Evolutionary conservation across 805 yeast genomes (phyloP).

Genomic region (Suhomyces prunicola): DNA sequence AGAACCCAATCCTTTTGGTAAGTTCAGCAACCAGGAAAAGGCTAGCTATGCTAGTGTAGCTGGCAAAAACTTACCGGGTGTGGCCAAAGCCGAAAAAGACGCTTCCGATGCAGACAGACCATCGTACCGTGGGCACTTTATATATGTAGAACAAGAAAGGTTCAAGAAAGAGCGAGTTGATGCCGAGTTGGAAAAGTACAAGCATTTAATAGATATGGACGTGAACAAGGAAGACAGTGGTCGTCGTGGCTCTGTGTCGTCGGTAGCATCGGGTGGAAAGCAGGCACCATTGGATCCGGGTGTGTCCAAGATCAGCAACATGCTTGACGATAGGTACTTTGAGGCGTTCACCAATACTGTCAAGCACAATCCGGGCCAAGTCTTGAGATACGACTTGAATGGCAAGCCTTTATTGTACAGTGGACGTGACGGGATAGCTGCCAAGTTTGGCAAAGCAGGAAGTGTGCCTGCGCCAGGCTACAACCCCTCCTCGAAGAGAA

Average conservation of each 20-base stretch:
- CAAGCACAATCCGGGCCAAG: slow-evolving; percentile 82
- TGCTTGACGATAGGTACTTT: slow-evolving; percentile 73
- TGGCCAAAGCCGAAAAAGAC: slow-evolving; percentile 6
- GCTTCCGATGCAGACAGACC: slow-evolving; percentile 33
- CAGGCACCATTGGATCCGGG: slow-evolving; percentile 14
- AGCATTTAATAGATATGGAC: slow-evolving; percentile 52
- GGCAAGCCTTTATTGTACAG: slow-evolving; percentile 77
- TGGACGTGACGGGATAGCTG: slow-evolving; percentile 53
- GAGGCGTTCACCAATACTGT: slow-evolving; percentile 73
- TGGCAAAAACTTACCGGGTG: slow-evolving; percentile 9
- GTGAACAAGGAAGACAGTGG: slow-evolving; percentile 30
- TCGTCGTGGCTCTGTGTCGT: slow-evolving; percentile 7
- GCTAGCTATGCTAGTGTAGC: slow-evolving; percentile 13
- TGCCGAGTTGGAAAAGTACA: slow-evolving; percentile 48
- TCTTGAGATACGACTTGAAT: slow-evolving; percentile 77
- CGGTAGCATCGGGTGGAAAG: slow-evolving; percentile 6
- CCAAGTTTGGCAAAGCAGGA: slow-evolving; percentile 33
- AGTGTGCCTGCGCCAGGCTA: slow-evolving; percentile 58
- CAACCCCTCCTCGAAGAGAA: slow-evolving; percentile 57
- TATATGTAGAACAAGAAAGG: slow-evolving; percentile 71
- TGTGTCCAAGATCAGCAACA: slow-evolving; percentile 38
- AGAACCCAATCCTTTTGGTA: neutral
- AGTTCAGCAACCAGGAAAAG: slow-evolving; percentile 1
- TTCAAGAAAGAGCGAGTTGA: slow-evolving; percentile 52
- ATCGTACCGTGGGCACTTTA: slow-evolving; percentile 59